Evolutionary conservation across 495 filamentous ascomycete genomes (phyloP), one percentile per base, ranked within the genome.

Genomic region (Hyphodiscus hymeniophilus): DNA sequence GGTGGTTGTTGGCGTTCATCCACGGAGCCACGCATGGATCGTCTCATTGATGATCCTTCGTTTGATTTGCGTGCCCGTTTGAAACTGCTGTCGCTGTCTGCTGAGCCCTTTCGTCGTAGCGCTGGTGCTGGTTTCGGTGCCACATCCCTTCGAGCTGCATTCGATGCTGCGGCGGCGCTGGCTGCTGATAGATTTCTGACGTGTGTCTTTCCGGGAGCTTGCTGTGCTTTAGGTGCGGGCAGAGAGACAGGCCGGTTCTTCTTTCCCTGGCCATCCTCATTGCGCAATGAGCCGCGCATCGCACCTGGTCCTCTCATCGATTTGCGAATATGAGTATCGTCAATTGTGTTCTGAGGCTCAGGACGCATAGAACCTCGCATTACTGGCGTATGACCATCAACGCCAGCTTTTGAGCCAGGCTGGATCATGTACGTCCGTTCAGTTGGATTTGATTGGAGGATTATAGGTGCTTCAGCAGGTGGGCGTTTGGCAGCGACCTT

Each of bases 291-390:
- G n/a, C 32, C 47, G 32, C 38, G 48, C 35, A 54, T 54, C 10
- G 35, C 45, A 30, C 38, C 39, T 38, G 31, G 38, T 20, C 48
- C 24, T 43, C 63, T 57, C 56, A 67, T 55, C 8, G 66, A 63
- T 44, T 63, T 68, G 23, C 61, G 63, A 30, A 69, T 60, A 20
- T 59, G 52, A 28, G 56, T 54, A 15, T 57, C 58, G 2, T 38
- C n/a, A 18, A 51, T 45, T 26, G 42, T 58, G 42, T 20, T 57
- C 44, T 47, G 50, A 45, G 60, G 47, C 26, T 59, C 57, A 15
- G 51, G 54, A 15, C 70, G 62, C 51, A 72, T 64, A 16, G 74
- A 71, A 28, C 45, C 54, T 23, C 65, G 65, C 55, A 72, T 64
- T 11, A 57, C 54, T 22, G 62, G 26, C 8, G 64, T 56, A 41